Evolutionary conservation across 2,329 filamentous ascomycete genomes (phyloP).

Genomic region (Aspergillus neotritici): DNA sequence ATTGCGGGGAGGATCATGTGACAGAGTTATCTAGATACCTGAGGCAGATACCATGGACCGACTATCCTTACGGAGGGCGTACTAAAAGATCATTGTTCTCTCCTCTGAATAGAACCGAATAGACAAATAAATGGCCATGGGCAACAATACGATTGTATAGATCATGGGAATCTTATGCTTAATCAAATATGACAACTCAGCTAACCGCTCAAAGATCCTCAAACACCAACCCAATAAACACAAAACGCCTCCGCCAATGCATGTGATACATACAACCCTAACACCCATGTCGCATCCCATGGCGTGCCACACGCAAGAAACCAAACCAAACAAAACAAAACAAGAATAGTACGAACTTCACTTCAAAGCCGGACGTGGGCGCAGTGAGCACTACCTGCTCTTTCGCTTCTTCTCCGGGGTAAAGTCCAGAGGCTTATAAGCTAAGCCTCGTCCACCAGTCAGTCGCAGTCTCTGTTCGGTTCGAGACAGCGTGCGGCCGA

Average conservation of each 20-base stretch:
- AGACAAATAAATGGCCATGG: no score
- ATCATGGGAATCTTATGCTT: neutral
- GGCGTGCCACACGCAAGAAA: no score
- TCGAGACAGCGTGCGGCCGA: slow-evolving; percentile 37
- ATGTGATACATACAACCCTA: slow-evolving; percentile 1
- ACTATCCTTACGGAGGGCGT: no score
- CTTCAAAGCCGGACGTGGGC: no score
- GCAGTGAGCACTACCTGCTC: slow-evolving; percentile 5
- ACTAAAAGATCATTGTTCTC: no score
- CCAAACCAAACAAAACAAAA: no score
- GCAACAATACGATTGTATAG: no score
- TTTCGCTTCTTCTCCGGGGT: slow-evolving; percentile 16
- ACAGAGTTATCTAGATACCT: neutral
- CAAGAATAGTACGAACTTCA: neutral
- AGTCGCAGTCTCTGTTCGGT: slow-evolving; percentile 40
- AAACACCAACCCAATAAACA: neutral
- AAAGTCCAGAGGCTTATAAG: slow-evolving; percentile 36
- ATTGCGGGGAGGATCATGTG: neutral
- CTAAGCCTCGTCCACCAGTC: slow-evolving; percentile 41
- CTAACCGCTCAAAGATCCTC: neutral
- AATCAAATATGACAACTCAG: neutral
- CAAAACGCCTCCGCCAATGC: slow-evolving; percentile 11
- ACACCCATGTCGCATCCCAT: no score
- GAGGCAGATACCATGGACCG: neutral
- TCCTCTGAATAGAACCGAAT: no score